Evolutionary conservation across 176 grass and related monocot genomes (phyloP), one percentile per base, ranked within the genome.

Genomic region (Poa pratensis): DNA sequence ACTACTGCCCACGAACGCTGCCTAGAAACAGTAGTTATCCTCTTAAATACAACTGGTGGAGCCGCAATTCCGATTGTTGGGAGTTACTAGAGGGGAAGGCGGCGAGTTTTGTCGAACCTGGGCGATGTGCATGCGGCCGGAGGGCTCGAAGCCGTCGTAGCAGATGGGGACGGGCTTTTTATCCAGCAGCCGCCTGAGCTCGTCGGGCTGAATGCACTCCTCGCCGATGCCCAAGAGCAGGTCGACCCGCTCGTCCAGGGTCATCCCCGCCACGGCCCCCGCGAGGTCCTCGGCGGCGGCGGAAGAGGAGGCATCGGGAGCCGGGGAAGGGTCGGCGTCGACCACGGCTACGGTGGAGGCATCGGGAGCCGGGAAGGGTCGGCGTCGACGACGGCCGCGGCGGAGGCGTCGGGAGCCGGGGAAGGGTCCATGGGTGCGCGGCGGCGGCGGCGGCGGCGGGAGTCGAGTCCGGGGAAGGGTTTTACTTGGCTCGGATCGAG

Each of bases 71-170:
- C n/a, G n/a, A n/a, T n/a, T n/a, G n/a, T n/a, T n/a, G n/a, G n/a
- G n/a, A n/a, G n/a, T n/a, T n/a, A n/a, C n/a, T 35, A 74, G 18
- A 1, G 24, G 45, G 45, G 5, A 27, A 82, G 51, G 77, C 18
- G 3, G 5, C 8, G 22, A 75, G 43, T 16, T 48, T 15, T n/a
- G 76, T 87, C 77, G 91, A 71, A 58, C 90, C 93, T 92, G 90
- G 1, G 90, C 93, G 43, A 94, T 90, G 88, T 94, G 93, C 91
- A 98, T 93, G 79, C 96, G 80, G 8, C 90, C 96, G 0, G 92
- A 95, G 16, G 93, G 96, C 67, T 95, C 91, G 74, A 95, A 95
- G 3, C 89, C 91, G 85, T 95, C 96, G 78, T 94, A 95, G 86
- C 89, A 92, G 72, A 95, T 26, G 1, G 93, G 93, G 23, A 88